Evolutionary conservation across 2,329 filamentous ascomycete species (phyloP).

Genomic region (Curvularia lunata): DNA sequence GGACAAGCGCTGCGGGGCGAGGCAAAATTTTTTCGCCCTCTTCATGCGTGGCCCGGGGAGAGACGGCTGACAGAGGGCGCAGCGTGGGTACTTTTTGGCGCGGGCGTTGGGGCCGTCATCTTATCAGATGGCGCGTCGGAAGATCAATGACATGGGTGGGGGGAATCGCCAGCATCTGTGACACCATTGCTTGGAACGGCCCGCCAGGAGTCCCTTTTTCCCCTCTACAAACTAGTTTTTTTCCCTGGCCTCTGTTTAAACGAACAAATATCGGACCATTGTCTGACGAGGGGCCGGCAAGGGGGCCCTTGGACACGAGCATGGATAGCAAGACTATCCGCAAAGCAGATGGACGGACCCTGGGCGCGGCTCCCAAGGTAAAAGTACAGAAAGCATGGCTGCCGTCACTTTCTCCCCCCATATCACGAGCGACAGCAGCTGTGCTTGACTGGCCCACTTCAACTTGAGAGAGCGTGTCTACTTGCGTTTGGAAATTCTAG

Average conservation of each 20-base stretch:
- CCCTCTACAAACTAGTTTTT: conserved; percentile 7
- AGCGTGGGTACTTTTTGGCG: not conserved
- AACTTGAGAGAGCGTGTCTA: conserved; percentile 2
- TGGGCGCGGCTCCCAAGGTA: conserved; percentile 22
- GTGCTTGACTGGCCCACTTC: not conserved
- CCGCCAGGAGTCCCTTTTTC: conserved; percentile 18
- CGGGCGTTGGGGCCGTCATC: conserved; percentile 20
- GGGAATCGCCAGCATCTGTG: conserved; percentile 10
- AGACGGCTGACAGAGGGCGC: not conserved
- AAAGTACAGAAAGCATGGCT: conserved; percentile 30
- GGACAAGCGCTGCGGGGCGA: conserved; percentile 36
- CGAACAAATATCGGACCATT: conserved; percentile 36
- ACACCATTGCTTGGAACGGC: conserved; percentile 28
- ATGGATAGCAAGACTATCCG: conserved; percentile 23
- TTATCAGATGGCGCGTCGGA: conserved; percentile 43
- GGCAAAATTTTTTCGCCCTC: conserved; percentile 36
- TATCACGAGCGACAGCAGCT: conserved; percentile 12
- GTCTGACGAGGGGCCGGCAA: conserved; percentile 36
- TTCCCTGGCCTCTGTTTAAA: not conserved
- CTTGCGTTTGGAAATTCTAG: not conserved
- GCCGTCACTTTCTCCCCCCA: conserved; percentile 19
- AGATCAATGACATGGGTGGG: conserved; percentile 23
- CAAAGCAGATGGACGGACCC: conserved; percentile 19
- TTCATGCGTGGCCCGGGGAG: conserved; percentile 26
- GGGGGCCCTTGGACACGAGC: conserved; percentile 15